Conservation (phyloP, 2,329 filamentous ascomycete genomes). For the Arthrobotrys pseudoclavata region DNA sequence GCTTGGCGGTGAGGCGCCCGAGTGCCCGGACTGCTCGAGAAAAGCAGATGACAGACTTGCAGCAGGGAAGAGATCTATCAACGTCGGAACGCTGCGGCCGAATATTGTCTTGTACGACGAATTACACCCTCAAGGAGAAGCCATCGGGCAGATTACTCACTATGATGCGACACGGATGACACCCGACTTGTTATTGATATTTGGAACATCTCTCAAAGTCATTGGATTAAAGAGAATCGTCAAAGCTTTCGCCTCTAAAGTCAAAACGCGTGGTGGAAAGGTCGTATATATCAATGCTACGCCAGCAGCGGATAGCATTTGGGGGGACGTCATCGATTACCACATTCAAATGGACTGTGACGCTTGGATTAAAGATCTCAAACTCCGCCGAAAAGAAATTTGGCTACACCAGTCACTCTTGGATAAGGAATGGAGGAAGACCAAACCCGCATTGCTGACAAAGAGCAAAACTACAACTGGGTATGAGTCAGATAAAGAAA, state of each 20-base stretch:
- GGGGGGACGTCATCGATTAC: slow-evolving; percentile 80
- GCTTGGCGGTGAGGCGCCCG: slow-evolving; percentile 75
- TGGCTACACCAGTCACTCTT: slow-evolving; percentile 67
- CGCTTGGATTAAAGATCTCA: slow-evolving; percentile 77
- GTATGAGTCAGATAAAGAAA: slow-evolving; percentile 57
- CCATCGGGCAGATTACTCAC: slow-evolving; percentile 77
- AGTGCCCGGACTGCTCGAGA: slow-evolving; percentile 76
- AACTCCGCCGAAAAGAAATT: slow-evolving; percentile 72
- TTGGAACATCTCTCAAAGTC: slow-evolving; percentile 79
- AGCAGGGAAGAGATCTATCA: slow-evolving; percentile 76
- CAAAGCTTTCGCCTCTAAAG: slow-evolving; percentile 78
- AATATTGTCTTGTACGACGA: slow-evolving; percentile 82
- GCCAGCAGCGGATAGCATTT: slow-evolving; percentile 78
- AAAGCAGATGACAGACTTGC: slow-evolving; percentile 75
- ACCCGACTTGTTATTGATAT: slow-evolving; percentile 77
- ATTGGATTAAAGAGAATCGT: slow-evolving; percentile 80
- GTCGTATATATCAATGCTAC: slow-evolving; percentile 82
- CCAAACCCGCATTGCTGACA: slow-evolving; percentile 39
- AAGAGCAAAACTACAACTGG: slow-evolving; percentile 54
- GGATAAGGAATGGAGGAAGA: slow-evolving; percentile 55
- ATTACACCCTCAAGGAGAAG: slow-evolving; percentile 77
- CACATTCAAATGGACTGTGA: slow-evolving; percentile 83
- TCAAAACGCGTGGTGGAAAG: slow-evolving; percentile 76
- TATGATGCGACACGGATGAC: slow-evolving; percentile 74
- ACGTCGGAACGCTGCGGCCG: slow-evolving; percentile 77